Evolutionary conservation across 257 asterid species (phyloP).

Genomic region (Coffea canephora): DNA sequence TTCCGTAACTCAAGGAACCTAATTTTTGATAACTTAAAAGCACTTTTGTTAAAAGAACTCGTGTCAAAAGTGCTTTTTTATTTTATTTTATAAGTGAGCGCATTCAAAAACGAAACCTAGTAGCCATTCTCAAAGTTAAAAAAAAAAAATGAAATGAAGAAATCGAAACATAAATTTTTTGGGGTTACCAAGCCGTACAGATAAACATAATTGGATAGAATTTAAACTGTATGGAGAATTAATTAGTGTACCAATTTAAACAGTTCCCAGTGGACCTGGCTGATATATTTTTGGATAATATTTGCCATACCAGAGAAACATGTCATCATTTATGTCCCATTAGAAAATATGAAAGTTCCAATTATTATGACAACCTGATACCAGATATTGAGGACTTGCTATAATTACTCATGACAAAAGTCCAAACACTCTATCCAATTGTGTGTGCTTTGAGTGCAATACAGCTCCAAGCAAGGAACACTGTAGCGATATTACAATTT

Average conservation of each 20-base stretch:
- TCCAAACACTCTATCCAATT: not conserved
- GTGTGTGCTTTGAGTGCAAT: not conserved
- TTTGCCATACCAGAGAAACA: conserved; percentile 6
- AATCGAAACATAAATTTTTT: not conserved
- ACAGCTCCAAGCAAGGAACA: conserved; percentile 7
- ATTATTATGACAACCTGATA: conserved; percentile 20
- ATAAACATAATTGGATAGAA: not conserved
- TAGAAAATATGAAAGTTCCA: conserved; percentile 13
- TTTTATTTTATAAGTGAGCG: too few species aligned
- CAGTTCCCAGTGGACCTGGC: conserved; percentile 10
- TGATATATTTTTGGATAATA: not conserved
- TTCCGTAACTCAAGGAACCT: too few species aligned
- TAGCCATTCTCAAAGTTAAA: too few species aligned
- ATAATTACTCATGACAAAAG: conserved; percentile 12
- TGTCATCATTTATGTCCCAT: conserved; percentile 9
- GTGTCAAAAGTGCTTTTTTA: too few species aligned
- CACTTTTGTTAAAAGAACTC: too few species aligned
- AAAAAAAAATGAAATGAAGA: not conserved
- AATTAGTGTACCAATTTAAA: not conserved
- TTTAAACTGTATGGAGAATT: not conserved
- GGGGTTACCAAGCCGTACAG: not conserved
- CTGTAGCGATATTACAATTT: not conserved
- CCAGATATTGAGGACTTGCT: conserved; percentile 16
- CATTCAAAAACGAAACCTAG: too few species aligned
- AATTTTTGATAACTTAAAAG: too few species aligned